Conservation (phyloP, 2,329 filamentous ascomycete genomes). For the Moelleriella libera region DNA sequence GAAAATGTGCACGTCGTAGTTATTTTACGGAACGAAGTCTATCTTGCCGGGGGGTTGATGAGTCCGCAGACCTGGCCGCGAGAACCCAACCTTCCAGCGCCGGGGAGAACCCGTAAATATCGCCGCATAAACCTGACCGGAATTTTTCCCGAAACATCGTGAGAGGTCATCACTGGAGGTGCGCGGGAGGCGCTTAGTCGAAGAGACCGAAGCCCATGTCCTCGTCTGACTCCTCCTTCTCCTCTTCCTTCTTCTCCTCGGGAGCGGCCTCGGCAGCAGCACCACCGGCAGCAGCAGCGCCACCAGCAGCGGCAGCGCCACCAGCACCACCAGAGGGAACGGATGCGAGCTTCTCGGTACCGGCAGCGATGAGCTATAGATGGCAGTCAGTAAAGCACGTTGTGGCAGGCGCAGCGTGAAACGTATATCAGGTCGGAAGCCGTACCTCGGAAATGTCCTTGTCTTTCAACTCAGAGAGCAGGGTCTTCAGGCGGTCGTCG, state of each 20-base stretch:
- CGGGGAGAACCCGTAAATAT: constrained; percentile 13
- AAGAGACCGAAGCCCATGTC: constrained; percentile 68
- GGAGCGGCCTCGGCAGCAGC: constrained; percentile 39
- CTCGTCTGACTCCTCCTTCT: constrained; percentile 68
- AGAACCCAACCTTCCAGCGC: background rate
- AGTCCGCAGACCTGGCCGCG: constrained; percentile 1
- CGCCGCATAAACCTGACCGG: constrained; percentile 14
- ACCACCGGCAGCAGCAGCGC: constrained; percentile 52
- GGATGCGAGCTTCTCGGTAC: constrained; percentile 87
- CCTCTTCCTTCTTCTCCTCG: constrained; percentile 63
- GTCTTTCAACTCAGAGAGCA: constrained; percentile 82
- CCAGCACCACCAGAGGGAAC: constrained; percentile 84
- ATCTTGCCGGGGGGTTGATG: constrained; percentile 9
- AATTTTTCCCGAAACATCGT: constrained; percentile 19
- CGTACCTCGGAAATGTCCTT: constrained; percentile 88
- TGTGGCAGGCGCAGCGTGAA: background rate
- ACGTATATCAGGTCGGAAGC: background rate
- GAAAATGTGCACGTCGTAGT: background rate
- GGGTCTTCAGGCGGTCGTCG: constrained; percentile 67
- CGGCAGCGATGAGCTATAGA: constrained; percentile 73
- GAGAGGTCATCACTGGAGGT: constrained; percentile 15
- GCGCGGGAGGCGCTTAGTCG: constrained; percentile 40
- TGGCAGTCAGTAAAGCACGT: constrained; percentile 7
- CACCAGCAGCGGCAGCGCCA: constrained; percentile 53
- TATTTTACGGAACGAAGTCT: background rate